Evolutionary conservation across 225 moss, liverwort and hornwort species (phyloP), one percentile per base, ranked within the genome.

Genomic region (Straminergon stramineum): DNA sequence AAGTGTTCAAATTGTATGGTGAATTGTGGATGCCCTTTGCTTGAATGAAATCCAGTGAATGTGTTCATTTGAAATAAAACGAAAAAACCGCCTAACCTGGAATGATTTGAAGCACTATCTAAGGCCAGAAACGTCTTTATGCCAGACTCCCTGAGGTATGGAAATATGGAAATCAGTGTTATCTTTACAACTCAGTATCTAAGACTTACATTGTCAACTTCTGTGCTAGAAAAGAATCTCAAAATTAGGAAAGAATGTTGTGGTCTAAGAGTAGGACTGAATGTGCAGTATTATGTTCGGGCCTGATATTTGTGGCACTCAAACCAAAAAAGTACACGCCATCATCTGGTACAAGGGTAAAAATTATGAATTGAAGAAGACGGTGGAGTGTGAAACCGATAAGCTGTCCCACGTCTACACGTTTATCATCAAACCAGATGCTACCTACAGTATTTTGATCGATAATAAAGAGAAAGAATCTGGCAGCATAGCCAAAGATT

Each of bases 211-310:
- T 81, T 88, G 39, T 74, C 80, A 75, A 77, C 62, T 79, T 82
- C 53, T 89, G 85, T 85, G 57, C 69, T 43, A 62, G 62, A 83
- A 83, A 65, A 41, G 65, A 41, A 67, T 79, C 52, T 75, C 7
- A 58, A 82, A 41, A 60, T 43, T 73, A 48, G 11, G 53, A 80
- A 19, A 79, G 45, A 81, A 87, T 86, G 52, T 35, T 37, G 84
- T 30, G 75, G 73, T 89, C 71, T 91, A 67, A 89, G 71, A 88
- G 41, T 41, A 66, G n/a, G 64, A 53, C 62, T 85, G 75, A 61
- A 66, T 87, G 78, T 89, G 96, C 96, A 98, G 98, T 92, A 94
- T 98, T 83, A 98, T 98, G 98, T 98, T 98, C 87, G 98, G 98
- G 74, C 96, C 98, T 71, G 98, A 98, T 91, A 96, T 97, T 48